Evolutionary conservation across 2,329 filamentous ascomycete species (phyloP), one percentile per base, ranked within the genome.

Genomic region (Calonectria pseudoturangicola): DNA sequence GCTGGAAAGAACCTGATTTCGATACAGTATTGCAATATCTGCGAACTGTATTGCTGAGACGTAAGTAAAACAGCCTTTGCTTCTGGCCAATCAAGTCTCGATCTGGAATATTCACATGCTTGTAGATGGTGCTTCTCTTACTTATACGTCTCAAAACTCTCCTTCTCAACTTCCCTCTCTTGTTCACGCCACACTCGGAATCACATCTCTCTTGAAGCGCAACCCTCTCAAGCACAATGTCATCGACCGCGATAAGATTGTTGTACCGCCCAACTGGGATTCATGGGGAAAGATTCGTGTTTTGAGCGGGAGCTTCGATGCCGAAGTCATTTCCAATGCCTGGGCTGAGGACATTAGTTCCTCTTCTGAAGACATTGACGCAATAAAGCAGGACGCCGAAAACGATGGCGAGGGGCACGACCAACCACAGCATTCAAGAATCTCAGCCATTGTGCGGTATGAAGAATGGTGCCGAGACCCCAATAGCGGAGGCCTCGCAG

Each of bases 281-380:
- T 98, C 96, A 0, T 98, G 95, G 94, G 96, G 95, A 72, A 99
- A 98, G 85, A 98, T 99, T 73, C 91, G 96, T 50, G 95, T 98
- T 54, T 88, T 98, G 33, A 92, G 95, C 67, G 97, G 98, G 81
- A 94, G 93, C 0, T 98, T 98, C 79, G 95, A 98, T 77, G 94
- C 97, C 27, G 97, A 99, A 86, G 90, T 91, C 16, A 89, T 98
- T 51, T 97, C 95, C 79, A 90, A 92, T 71, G 94, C 93, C 63
- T 99, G 97, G 97, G 93, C 93, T 2, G 89, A 94, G 69, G 95
- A 98, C 76, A 93, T 97, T 64, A 92, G 95, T 80, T 89, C 87
- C 62, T 86, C 87, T 9, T 76, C 80, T 1, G 81, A 80, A 73
- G 65, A 76, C 74, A 18, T 76, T 71, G 66, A 82, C 18, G 74